Conservation (phyloP, 2,329 filamentous ascomycete genomes). For the Chaetomium sp. region DNA sequence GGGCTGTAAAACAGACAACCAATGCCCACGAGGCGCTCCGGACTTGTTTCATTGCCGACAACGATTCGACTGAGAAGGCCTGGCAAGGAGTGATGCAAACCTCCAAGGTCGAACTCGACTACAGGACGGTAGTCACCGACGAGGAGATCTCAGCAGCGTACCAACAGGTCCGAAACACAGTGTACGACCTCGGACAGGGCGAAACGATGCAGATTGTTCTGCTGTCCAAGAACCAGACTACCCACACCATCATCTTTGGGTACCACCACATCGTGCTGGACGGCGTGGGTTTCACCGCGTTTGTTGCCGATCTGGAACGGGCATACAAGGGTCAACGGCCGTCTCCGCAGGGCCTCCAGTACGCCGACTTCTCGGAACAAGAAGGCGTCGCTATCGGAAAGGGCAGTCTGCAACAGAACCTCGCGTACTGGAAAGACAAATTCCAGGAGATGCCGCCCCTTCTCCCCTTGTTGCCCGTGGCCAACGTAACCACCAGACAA, state of each 20-base stretch:
- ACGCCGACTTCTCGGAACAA: background rate
- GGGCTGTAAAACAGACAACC: background rate
- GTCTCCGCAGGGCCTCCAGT: background rate
- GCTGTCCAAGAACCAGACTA: background rate
- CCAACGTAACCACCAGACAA: background rate
- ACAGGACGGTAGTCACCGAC: background rate
- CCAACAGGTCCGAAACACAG: background rate
- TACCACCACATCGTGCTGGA: conserved; percentile 6
- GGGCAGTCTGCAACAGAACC: background rate
- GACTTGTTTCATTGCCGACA: background rate
- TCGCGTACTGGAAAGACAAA: background rate
- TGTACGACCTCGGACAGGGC: background rate
- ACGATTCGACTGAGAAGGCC: background rate
- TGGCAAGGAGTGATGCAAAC: background rate
- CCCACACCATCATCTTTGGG: background rate
- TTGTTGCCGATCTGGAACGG: background rate
- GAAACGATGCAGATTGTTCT: background rate
- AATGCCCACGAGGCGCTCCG: background rate
- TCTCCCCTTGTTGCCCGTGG: background rate
- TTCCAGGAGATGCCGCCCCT: background rate
- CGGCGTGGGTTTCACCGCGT: background rate
- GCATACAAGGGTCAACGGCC: background rate
- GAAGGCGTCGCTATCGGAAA: background rate
- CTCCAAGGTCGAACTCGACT: background rate
- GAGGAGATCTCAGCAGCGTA: background rate